Percentiles rank a stretch among this genome's conserved stretches.
Evolutionary conservation across 2,329 filamentous ascomycete genomes (phyloP).

Genomic region (Pyrenochaeta sp.): DNA sequence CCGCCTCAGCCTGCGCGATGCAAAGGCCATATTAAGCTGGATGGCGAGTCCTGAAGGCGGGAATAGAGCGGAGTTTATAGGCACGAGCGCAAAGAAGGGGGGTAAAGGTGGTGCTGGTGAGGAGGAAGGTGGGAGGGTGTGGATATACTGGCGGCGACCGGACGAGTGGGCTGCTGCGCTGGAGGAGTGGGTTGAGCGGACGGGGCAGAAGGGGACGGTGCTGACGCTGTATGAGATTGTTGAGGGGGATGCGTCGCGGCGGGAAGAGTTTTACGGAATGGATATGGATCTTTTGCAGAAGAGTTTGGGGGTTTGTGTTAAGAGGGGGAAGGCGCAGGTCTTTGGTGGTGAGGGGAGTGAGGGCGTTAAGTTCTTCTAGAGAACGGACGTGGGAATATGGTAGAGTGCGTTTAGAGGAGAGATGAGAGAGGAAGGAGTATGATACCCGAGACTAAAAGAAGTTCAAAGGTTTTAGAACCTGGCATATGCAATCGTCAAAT

Average conservation of each 20-base stretch:
- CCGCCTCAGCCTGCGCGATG: slow-evolving; percentile 61
- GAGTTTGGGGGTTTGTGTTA: slow-evolving; percentile 81
- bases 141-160: slow-evolving; percentile 84
- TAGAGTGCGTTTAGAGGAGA: neutral
- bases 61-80: slow-evolving; percentile 72
- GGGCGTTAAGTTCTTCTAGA: slow-evolving; percentile 90
- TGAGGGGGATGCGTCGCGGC: slow-evolving; percentile 81
- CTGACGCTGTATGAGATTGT: slow-evolving; percentile 91
- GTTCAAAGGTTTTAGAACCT: neutral
- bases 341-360: slow-evolving; percentile 83
- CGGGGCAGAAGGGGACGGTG: slow-evolving; percentile 86
- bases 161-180: slow-evolving; percentile 89
- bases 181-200: slow-evolving; percentile 82
- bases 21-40: slow-evolving; percentile 63
- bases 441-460: neutral
- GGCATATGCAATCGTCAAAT: neutral
- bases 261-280: slow-evolving; percentile 82
- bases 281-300: slow-evolving; percentile 82
- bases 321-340: slow-evolving; percentile 89
- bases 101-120: slow-evolving; percentile 34
- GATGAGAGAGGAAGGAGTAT: neutral
- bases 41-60: slow-evolving; percentile 63
- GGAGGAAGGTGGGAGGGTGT: slow-evolving; percentile 56
- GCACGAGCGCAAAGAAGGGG: slow-evolving; percentile 17
- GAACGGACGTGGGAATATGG: too few relatives aligned